Percentiles rank a stretch among this genome's conserved stretches.
These are phyloP conservation scores for Fusarium humuli DNA, from an alignment of 2,329 filamentous ascomycete genomes.

Conservation along the genomic window DNA sequence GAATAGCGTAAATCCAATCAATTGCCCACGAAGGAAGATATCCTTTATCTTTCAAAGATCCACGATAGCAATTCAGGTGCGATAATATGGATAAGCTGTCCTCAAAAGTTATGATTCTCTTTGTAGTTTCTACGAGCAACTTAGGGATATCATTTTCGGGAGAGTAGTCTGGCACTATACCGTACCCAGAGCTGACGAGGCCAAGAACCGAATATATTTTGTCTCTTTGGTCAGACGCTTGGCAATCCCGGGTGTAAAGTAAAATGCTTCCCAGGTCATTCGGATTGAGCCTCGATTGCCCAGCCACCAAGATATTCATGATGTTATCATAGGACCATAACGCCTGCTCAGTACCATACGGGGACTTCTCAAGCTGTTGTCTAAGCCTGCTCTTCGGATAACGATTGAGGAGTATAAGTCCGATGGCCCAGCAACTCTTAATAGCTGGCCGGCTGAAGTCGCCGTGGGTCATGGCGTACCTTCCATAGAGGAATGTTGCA, in stretches of 20 bases:
- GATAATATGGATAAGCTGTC: neutral
- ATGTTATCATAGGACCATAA: neutral
- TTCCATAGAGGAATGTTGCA: neutral
- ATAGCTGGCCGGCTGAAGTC: rapidly evolving
- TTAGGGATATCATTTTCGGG: rapidly evolving
- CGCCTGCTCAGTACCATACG: rapidly evolving
- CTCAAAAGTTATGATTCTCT: neutral
- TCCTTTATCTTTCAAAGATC: too few relatives aligned
- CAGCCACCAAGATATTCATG: neutral
- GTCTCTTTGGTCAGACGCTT: neutral
- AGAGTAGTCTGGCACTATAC: slow-evolving; percentile 1
- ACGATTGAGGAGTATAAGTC: rapidly evolving
- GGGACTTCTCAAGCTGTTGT: neutral
- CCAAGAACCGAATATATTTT: slow-evolving; percentile 9
- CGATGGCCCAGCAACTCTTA: too few relatives aligned
- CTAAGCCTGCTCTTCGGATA: neutral
- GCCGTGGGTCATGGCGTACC: rapidly evolving
- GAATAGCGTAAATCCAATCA: neutral
- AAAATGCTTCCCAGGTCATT: neutral
- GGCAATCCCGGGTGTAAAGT: rapidly evolving
- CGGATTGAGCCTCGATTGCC: rapidly evolving
- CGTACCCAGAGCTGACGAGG: neutral
- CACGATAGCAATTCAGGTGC: rapidly evolving
- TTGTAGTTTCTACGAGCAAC: neutral
- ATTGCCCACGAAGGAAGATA: slow-evolving; percentile 6